A percentile compares a stretch with the other conserved stretches of the same genome.
These are phyloP conservation scores for Aspergillus sp. DNA, from an alignment of 2,329 filamentous ascomycete species.

Conservation along the genomic window DNA sequence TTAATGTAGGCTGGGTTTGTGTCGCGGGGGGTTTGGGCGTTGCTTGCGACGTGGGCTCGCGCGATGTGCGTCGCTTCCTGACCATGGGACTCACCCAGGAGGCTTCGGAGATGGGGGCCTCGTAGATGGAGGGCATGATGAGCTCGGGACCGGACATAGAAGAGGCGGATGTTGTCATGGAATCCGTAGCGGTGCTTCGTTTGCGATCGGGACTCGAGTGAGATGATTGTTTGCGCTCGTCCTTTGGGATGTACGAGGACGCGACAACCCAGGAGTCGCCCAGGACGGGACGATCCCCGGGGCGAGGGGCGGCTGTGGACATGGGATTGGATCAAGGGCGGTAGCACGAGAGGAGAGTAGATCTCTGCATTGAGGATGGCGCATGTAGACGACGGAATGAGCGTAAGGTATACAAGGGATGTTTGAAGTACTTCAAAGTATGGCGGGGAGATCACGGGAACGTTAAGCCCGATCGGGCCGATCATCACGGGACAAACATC, in stretches of 20 bases:
- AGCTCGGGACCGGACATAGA: constrained; percentile 36
- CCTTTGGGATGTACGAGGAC: constrained; percentile 13
- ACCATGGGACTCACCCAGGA: constrained; percentile 33
- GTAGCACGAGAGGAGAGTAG: not conserved
- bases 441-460: constrained; percentile 17
- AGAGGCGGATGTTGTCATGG: constrained; percentile 23
- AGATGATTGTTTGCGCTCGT: not conserved
- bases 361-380: no score
- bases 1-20: not conserved
- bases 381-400: no score
- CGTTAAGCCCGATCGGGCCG: constrained; percentile 16
- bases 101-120: constrained; percentile 29
- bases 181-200: constrained; percentile 17
- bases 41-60: not conserved
- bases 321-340: constrained; percentile 4
- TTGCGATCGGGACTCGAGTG: constrained; percentile 6
- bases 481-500: constrained; percentile 12
- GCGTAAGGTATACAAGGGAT: not conserved
- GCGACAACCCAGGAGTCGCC: constrained; percentile 40
- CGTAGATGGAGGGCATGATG: constrained; percentile 40
- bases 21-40: not conserved
- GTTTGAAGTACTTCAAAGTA: not conserved
- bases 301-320: constrained; percentile 3
- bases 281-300: constrained; percentile 18
- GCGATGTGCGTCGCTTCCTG: constrained; percentile 22